Evolutionary conservation across 371 early-diverging fungal genomes (phyloP).

Genomic region (Mucor circinelloides): DNA sequence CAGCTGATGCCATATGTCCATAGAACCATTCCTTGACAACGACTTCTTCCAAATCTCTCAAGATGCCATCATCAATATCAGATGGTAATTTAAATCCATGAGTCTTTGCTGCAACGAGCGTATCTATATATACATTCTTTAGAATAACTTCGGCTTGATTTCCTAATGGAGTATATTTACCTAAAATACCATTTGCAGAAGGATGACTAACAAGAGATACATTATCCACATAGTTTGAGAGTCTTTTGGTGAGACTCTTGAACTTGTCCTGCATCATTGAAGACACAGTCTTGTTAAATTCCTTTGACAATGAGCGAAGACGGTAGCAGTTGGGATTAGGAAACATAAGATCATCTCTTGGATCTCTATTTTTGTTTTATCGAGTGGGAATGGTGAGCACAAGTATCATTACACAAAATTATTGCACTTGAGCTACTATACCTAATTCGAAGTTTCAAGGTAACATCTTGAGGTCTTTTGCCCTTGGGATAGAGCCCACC

Average conservation of each 20-base stretch:
- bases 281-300: constrained; percentile 36
- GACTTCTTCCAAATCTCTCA: constrained; percentile 36
- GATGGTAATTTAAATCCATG: constrained; percentile 54
- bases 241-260: constrained; percentile 23
- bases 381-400: background rate
- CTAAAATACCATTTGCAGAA: constrained; percentile 52
- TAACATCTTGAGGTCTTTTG: constrained; percentile 30
- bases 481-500: constrained; percentile 66
- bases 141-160: background rate
- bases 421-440: constrained; percentile 16
- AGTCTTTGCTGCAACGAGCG: constrained; percentile 45
- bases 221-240: constrained; percentile 37
- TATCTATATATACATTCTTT: constrained; percentile 27
- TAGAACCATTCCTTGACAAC: constrained; percentile 53
- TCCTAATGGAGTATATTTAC: constrained; percentile 19
- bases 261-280: constrained; percentile 36
- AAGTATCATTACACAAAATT: background rate
- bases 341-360: constrained; percentile 45
- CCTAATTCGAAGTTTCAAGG: constrained; percentile 45
- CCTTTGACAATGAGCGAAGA: constrained; percentile 39
- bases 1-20: constrained; percentile 30
- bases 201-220: constrained; percentile 53
- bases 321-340: constrained; percentile 48
- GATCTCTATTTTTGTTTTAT: constrained; percentile 30
- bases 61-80: constrained; percentile 43